Evolutionary conservation across 2,329 filamentous ascomycete species (phyloP).

Genomic region (Fusarium longipes): DNA sequence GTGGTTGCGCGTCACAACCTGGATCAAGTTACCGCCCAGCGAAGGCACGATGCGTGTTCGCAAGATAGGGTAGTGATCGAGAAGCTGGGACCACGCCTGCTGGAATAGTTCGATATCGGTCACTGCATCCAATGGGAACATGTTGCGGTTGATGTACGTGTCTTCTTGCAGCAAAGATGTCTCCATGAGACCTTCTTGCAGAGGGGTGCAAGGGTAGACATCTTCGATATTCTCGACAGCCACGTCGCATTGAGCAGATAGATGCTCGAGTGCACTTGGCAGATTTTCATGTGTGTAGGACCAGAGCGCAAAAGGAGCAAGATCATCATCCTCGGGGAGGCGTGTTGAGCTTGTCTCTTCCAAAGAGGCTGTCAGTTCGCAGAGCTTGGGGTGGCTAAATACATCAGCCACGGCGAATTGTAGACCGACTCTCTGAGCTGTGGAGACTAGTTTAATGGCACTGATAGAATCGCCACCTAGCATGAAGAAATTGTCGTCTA

Average conservation of each 20-base stretch:
- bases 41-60: slow-evolving; percentile 13
- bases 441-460: slow-evolving; percentile 6
- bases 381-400: slow-evolving; percentile 11
- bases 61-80: slow-evolving; percentile 12
- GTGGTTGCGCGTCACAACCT: slow-evolving; percentile 8
- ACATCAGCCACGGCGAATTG: slow-evolving; percentile 11
- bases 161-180: slow-evolving; percentile 9
- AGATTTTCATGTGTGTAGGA: slow-evolving; percentile 9
- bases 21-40: slow-evolving; percentile 5
- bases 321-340: slow-evolving; percentile 5
- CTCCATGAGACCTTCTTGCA: slow-evolving; percentile 11
- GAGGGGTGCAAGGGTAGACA: slow-evolving; percentile 12
- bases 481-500: slow-evolving; percentile 12
- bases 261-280: slow-evolving; percentile 11
- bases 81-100: slow-evolving; percentile 12
- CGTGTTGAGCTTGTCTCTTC: slow-evolving; percentile 7
- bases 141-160: slow-evolving; percentile 11
- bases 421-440: slow-evolving; percentile 11
- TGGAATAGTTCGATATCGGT: slow-evolving; percentile 12
- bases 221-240: slow-evolving; percentile 6
- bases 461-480: slow-evolving; percentile 9
- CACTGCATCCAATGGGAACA: slow-evolving; percentile 7
- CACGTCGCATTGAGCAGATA: slow-evolving; percentile 8
- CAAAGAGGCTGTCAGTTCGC: slow-evolving; percentile 12
- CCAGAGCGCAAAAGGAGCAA: slow-evolving; percentile 11